phyloP scores from a whole-genome alignment of 2,329 filamentous ascomycete species.

The Botryosphaeria dothidea region DNA sequence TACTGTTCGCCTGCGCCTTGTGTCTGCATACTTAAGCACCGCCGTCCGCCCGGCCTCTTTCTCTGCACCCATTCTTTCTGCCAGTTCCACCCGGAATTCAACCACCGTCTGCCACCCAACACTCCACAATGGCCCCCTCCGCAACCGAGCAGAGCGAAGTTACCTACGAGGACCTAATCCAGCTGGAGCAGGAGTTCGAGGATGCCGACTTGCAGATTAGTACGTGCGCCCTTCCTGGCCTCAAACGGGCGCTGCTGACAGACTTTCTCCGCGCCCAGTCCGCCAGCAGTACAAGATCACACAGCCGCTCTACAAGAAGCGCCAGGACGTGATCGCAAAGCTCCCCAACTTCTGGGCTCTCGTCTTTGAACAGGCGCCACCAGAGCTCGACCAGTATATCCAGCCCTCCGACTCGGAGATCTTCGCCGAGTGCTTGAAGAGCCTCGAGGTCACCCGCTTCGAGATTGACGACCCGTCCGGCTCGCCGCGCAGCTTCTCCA shows the following conservation, averaged over 20 bases:
- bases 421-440: conserved; percentile 67
- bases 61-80: neutral
- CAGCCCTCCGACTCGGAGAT: conserved; percentile 76
- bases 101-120: too few species aligned
- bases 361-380: conserved; percentile 83
- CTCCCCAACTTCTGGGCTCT: conserved; percentile 94
- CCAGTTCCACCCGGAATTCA: neutral
- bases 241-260: neutral
- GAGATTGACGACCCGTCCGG: conserved; percentile 69
- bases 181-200: conserved; percentile 81
- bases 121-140: conserved; percentile 15
- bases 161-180: conserved; percentile 74
- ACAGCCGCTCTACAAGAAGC: conserved; percentile 73
- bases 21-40: neutral
- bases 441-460: conserved; percentile 75
- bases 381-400: conserved; percentile 85
- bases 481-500: conserved; percentile 75
- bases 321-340: conserved; percentile 66
- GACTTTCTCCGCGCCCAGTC: conserved; percentile 53
- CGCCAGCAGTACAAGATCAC: conserved; percentile 70
- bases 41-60: neutral
- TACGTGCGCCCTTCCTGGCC: conserved; percentile 51
- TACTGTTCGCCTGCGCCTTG: neutral
- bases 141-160: conserved; percentile 33
- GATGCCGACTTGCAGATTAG: conserved; percentile 80